Base-by-base conservation (phyloP, 352 stramenopile genomes). In the Globisporangium abappressorium region DNA sequence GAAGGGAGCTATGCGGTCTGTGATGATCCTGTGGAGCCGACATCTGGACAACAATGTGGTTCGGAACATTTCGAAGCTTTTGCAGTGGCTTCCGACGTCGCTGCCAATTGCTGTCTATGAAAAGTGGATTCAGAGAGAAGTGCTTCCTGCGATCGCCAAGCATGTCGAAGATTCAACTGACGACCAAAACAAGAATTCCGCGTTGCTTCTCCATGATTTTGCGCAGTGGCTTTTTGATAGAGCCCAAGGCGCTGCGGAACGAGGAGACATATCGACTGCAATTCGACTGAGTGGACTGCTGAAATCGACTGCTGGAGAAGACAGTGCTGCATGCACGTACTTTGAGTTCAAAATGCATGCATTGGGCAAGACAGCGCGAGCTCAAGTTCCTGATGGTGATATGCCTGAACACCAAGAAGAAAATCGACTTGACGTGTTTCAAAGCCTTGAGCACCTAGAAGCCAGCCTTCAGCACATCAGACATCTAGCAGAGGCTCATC, bases 391-490 rank as follows among this genome's bases (percentile, higher is more conserved):
- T 53, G n/a, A 56, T 22, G 2, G 14, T 30, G 60, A 70, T 24
- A 46, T 59, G 22, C 47, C 74, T 57, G 54, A 75, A 63, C n/a
- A 60, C 86, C 22, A 69, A 82, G 6, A 22, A 20, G 14, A 57
- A 18, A 28, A 59, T 34, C 26, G 15, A 24, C n/a, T 49, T 26
- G 62, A 75, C 33, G 58, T 63, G 15, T 64, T 79, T 55, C 41
- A 74, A 20, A 36, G 64, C 33, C 65, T 92, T 22, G 75, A 85
- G 2, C 24, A 64, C 0, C 54, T 92, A 24, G 57, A 57, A 7
- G 54, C 72, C 55, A 77, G 85, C n/a, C 72, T 93, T 20, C 70
- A 64, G 12, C 76, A 93, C 55, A 82, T 93, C 55, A 75, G 85
- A 20, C 60, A 78, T 57, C 70, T 93, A 5, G 70, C 78, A 24